Evolutionary conservation across 768 basidiomycete genomes (phyloP).

Genomic region (Collybia sp.): DNA sequence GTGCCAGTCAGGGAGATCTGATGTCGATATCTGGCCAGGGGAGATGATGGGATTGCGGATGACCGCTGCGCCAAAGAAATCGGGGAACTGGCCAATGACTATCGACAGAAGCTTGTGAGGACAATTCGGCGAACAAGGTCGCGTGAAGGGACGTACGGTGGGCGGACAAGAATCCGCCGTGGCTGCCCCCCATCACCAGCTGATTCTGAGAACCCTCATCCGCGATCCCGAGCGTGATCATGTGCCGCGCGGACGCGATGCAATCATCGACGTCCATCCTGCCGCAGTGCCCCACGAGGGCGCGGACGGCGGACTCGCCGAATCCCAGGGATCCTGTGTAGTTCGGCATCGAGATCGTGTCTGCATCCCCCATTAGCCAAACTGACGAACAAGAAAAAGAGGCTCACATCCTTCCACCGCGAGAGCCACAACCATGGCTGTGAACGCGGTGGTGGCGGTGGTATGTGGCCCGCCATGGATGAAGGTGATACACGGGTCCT

Average conservation of each 20-base stretch:
- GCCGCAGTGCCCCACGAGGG: conserved; percentile 56
- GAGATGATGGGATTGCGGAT: conserved; percentile 70
- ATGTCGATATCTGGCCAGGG: conserved; percentile 45
- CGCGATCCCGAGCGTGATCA: conserved; percentile 46
- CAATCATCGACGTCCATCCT: conserved; percentile 63
- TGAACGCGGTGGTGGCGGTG: conserved; percentile 42
- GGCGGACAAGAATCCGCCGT: conserved; percentile 61
- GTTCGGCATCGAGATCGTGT: conserved; percentile 56
- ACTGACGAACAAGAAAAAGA: background rate
- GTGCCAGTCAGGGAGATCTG: conserved; percentile 73
- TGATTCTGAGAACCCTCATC: conserved; percentile 44
- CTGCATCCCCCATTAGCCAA: conserved; percentile 21
- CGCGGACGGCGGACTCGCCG: conserved; percentile 52
- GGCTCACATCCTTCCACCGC: conserved; percentile 60
- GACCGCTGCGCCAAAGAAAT: conserved; percentile 56
- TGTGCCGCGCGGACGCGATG: conserved; percentile 45
- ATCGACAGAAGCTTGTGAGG: background rate
- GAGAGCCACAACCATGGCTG: conserved; percentile 34
- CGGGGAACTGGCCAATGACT: conserved; percentile 65
- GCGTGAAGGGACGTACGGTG: conserved; percentile 39
- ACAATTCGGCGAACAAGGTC: background rate
- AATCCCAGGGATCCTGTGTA: conserved; percentile 68
- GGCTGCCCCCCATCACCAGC: conserved; percentile 61
- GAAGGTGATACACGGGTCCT: conserved; percentile 43
- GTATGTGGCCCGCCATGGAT: conserved; percentile 67